Percentiles rank a stretch among this genome's conserved stretches.
Conservation (phyloP, 148 eudicot genomes). For the Persicaria tinctoria region DNA sequence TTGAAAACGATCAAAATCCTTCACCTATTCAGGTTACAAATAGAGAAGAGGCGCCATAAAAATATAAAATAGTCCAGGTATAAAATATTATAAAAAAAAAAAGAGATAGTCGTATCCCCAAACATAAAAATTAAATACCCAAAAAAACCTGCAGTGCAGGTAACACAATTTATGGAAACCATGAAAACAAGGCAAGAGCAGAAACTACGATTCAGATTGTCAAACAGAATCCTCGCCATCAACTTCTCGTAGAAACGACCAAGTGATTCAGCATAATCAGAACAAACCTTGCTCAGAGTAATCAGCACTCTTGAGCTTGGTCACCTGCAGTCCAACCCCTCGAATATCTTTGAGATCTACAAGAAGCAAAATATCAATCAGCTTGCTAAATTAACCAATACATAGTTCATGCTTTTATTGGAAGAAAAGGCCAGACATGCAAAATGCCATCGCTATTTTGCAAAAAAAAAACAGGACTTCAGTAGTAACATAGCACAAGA, state of each 20-base stretch:
- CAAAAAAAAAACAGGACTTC: background rate
- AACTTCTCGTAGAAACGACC: background rate
- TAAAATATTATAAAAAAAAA: background rate
- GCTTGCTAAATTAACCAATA: background rate
- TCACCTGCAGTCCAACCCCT: slow-evolving; percentile 89
- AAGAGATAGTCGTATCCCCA: background rate
- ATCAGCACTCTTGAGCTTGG: slow-evolving; percentile 66
- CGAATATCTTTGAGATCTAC: slow-evolving; percentile 82
- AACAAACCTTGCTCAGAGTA: slow-evolving; percentile 54
- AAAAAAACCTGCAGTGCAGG: background rate
- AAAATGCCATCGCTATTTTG: background rate
- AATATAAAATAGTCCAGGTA: background rate
- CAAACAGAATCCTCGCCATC: background rate
- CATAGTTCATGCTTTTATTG: background rate
- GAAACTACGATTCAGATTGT: background rate
- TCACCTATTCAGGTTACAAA: background rate
- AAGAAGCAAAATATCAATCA: slow-evolving; percentile 10
- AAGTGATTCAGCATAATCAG: slow-evolving; percentile 2
- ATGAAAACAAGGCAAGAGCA: background rate
- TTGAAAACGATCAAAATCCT: background rate
- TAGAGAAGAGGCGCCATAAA: background rate
- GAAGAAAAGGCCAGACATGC: background rate
- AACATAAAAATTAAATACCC: background rate
- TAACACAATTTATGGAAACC: background rate
- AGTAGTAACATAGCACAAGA: slow-evolving; percentile 3